Evolutionary conservation across 345 rosid genomes (phyloP).

Genomic region (Populus euphratica): DNA sequence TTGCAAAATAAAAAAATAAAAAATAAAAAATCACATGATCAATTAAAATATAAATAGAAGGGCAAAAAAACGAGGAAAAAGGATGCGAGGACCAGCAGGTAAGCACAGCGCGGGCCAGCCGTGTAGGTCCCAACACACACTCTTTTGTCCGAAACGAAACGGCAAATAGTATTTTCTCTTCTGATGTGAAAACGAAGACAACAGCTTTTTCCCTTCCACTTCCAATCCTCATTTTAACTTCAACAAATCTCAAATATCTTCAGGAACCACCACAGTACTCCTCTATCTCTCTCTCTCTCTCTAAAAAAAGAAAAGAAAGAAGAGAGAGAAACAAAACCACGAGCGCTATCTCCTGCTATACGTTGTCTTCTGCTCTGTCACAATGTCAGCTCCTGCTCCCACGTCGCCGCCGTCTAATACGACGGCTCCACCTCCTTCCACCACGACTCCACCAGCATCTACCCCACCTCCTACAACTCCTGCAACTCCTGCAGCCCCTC

Average conservation of each 20-base stretch:
- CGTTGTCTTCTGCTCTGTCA: background rate
- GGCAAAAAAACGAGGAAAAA: background rate
- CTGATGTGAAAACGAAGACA: too few relatives aligned
- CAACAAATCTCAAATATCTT: too few relatives aligned
- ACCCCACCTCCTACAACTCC: conserved; percentile 20
- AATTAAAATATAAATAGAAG: background rate
- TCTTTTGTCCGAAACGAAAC: conserved; percentile 6
- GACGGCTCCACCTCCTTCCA: conserved; percentile 30
- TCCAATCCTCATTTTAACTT: too few relatives aligned
- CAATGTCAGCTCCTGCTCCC: conserved; percentile 47
- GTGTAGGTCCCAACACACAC: conserved; percentile 42
- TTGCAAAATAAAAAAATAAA: background rate
- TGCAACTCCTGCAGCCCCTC: conserved; percentile 21
- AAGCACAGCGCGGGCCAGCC: conserved; percentile 44
- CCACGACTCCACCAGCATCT: conserved; percentile 38
- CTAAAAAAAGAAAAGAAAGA: background rate
- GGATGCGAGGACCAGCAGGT: background rate
- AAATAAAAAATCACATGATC: too few relatives aligned
- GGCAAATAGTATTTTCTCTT: background rate
- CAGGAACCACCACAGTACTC: too few relatives aligned
- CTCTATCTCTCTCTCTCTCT: background rate
- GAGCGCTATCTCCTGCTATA: background rate
- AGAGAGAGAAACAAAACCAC: background rate
- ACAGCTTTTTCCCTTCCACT: too few relatives aligned
- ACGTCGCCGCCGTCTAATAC: conserved; percentile 34